These are phyloP conservation scores for Cadophora gregata DNA, from an alignment of 2,329 filamentous ascomycete species.

Conservation along the genomic window DNA sequence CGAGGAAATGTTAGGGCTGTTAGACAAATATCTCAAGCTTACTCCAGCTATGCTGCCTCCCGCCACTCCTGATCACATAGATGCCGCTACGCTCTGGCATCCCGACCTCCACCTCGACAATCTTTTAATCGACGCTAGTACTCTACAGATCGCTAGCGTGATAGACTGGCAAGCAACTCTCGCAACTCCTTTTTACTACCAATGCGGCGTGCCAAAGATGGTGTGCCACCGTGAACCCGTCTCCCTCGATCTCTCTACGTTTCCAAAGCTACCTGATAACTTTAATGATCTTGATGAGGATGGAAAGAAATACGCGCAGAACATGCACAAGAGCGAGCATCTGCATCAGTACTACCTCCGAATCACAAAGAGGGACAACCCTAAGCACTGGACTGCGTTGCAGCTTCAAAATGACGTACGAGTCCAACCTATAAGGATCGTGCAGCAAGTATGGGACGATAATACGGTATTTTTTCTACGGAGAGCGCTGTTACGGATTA, in stretches of 20 bases:
- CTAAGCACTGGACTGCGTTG: constrained; percentile 1
- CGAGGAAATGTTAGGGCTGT: neutral
- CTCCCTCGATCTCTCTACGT: constrained; percentile 12
- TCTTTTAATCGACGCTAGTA: constrained; percentile 36
- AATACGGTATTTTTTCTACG: constrained; percentile 7
- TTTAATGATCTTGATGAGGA: constrained; percentile 8
- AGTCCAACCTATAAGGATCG: constrained; percentile 1
- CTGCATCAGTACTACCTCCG: constrained; percentile 2
- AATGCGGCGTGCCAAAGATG: constrained; percentile 1
- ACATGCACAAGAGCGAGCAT: constrained; percentile 4
- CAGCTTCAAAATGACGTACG: neutral
- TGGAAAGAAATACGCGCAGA: constrained; percentile 21
- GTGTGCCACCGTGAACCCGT: constrained; percentile 23
- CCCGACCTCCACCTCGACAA: constrained; percentile 37
- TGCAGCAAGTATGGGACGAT: constrained; percentile 7
- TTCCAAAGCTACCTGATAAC: constrained; percentile 4
- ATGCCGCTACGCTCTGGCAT: too few species aligned
- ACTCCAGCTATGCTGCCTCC: neutral
- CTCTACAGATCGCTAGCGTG: constrained; percentile 28
- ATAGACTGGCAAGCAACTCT: constrained; percentile 32
- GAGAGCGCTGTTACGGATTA: constrained; percentile 7
- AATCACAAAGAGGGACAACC: constrained; percentile 6
- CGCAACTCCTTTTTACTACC: neutral
- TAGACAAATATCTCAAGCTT: constrained; percentile 5
- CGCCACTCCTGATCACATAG: neutral